phyloP scores from a whole-genome alignment of 805 yeast genomes.

The Cyberlindnera galapagoensis region DNA sequence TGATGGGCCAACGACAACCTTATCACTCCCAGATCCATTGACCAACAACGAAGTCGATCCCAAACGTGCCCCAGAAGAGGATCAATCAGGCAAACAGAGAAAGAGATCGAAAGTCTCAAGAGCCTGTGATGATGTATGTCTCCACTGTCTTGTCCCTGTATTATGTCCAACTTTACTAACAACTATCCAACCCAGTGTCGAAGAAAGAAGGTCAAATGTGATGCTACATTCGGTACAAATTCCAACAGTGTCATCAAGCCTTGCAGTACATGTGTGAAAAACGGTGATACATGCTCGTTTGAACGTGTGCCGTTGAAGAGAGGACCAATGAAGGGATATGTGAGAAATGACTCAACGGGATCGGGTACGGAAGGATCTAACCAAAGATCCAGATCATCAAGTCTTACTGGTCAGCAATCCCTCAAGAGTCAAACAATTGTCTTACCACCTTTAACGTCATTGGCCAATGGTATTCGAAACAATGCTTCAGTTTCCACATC shows the following conservation, averaged over 20 bases:
- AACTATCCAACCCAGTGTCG: constrained; percentile 37
- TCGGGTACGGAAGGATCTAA: constrained; percentile 9
- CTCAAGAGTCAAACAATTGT: constrained; percentile 10
- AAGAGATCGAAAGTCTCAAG: constrained; percentile 70
- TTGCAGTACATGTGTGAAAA: constrained; percentile 59
- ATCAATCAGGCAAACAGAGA: constrained; percentile 25
- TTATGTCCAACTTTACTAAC: constrained; percentile 1
- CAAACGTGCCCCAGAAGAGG: constrained; percentile 3
- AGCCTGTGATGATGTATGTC: constrained; percentile 57
- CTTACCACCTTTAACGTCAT: constrained; percentile 16
- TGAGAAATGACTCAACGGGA: constrained; percentile 20
- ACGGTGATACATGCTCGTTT: constrained; percentile 57
- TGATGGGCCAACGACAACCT: too few relatives aligned
- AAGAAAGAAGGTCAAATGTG: constrained; percentile 65
- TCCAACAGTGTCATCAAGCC: constrained; percentile 41
- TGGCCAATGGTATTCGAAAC: constrained; percentile 10
- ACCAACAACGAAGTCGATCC: background rate
- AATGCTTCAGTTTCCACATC: too few relatives aligned
- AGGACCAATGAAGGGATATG: constrained; percentile 74
- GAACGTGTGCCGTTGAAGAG: constrained; percentile 68
- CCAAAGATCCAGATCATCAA: constrained; percentile 13
- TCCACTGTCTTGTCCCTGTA: background rate
- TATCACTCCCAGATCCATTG: too few relatives aligned
- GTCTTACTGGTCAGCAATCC: constrained; percentile 6
- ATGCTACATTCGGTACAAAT: constrained; percentile 44